phyloP scores from a whole-genome alignment of 2,329 filamentous ascomycete species.

The Colletotrichum musicola region DNA sequence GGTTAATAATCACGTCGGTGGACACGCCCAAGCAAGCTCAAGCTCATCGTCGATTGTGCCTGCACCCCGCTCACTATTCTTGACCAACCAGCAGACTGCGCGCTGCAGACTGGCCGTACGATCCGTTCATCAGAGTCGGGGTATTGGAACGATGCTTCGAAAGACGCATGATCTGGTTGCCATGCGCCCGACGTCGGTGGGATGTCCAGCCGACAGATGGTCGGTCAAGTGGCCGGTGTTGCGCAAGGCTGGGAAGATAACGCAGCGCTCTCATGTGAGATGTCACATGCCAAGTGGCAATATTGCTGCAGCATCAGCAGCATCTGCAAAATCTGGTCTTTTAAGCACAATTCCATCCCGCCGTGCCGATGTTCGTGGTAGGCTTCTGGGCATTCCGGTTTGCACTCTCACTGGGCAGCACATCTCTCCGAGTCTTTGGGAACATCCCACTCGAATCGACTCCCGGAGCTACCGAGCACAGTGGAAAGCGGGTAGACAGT shows the following conservation, averaged over 20 bases:
- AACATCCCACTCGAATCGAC: no score
- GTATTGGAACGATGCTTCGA: background rate
- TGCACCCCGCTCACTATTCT: background rate
- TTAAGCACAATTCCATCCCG: background rate
- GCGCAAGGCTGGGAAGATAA: background rate
- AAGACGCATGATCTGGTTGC: background rate
- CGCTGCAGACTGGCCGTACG: background rate
- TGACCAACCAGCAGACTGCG: background rate
- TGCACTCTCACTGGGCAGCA: background rate
- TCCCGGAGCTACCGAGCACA: no score
- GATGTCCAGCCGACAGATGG: background rate
- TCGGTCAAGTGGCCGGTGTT: background rate
- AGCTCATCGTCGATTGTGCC: background rate
- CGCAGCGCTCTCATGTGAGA: background rate
- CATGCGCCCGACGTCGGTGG: background rate
- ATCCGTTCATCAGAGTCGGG: background rate
- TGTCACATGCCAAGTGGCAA: conserved; percentile 22
- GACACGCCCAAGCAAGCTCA: background rate
- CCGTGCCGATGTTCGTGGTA: background rate
- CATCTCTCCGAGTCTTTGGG: background rate
- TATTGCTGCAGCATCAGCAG: background rate
- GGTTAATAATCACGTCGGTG: conserved; percentile 1
- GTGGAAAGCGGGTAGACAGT: no score
- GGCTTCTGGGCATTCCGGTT: no score
- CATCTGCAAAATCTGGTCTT: background rate